A percentile compares a stretch with the other conserved stretches of the same genome.
Evolutionary conservation across 1,284 basidiomycete genomes (phyloP).

Genomic region (Phaffia rhodozyma): DNA sequence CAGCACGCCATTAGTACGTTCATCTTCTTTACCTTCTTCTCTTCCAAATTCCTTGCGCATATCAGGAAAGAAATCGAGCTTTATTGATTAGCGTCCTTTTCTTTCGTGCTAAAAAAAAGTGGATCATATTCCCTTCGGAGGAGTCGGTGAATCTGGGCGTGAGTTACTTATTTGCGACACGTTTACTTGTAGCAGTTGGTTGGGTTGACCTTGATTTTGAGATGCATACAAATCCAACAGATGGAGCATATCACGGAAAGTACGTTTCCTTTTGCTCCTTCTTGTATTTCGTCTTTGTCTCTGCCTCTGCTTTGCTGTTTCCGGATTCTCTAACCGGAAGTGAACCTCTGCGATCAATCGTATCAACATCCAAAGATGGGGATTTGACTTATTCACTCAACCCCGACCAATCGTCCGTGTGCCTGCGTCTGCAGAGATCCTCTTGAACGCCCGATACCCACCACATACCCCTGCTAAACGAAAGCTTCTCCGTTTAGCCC

Average conservation of each 20-base stretch:
- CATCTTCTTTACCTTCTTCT: not conserved
- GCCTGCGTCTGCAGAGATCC: constrained; percentile 5
- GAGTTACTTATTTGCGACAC: not conserved
- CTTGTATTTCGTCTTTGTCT: not conserved
- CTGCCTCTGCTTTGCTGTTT: not conserved
- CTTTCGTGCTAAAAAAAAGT: not conserved
- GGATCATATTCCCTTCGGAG: constrained; percentile 11
- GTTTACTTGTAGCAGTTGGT: not conserved
- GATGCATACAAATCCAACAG: not conserved
- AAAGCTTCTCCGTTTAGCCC: not conserved
- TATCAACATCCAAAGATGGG: not conserved
- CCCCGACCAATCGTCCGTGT: constrained; percentile 3
- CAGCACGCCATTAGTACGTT: constrained; percentile 10
- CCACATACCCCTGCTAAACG: not conserved
- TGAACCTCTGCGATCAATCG: no score
- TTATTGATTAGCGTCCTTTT: not conserved
- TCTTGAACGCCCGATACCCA: not conserved
- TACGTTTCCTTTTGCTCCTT: not conserved
- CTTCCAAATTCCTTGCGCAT: not conserved
- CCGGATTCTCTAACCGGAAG: not conserved
- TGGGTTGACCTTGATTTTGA: not conserved
- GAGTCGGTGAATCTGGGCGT: constrained; percentile 12
- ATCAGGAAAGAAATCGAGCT: no score
- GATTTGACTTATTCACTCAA: constrained; percentile 14
- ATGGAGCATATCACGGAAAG: constrained; percentile 13